Percentiles rank a stretch among this genome's conserved stretches.
Conservation (phyloP, 805 yeast species). For the Helenozyma baotianmanensis region DNA sequence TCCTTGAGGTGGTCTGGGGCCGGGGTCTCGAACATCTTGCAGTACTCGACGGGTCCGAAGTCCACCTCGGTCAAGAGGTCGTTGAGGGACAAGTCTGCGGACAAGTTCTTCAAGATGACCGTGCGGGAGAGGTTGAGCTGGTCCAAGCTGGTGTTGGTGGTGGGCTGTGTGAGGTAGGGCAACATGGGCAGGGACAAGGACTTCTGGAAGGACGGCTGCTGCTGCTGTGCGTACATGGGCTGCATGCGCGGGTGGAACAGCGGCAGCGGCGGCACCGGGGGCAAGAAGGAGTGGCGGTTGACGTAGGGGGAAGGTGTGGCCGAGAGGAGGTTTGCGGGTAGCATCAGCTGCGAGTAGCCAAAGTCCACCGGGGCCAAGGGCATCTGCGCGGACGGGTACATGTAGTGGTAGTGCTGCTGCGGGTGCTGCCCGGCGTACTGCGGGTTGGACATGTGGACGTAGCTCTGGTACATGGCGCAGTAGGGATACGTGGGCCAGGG, state of each 20-base stretch:
- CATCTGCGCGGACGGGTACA: conserved; percentile 4
- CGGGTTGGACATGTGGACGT: conserved; percentile 3
- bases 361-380: conserved; percentile 48
- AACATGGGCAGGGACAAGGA: conserved; percentile 5
- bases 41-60: conserved; percentile 60
- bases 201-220: conserved; percentile 3
- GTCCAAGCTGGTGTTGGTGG: conserved; percentile 21
- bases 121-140: conserved; percentile 36
- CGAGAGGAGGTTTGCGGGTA: conserved; percentile 55
- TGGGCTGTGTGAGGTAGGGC: conserved; percentile 14
- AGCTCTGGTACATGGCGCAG: conserved; percentile 4
- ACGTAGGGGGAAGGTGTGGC: conserved; percentile 50
- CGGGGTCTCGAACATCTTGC: conserved; percentile 36
- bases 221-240: conserved; percentile 3
- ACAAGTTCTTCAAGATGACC: conserved; percentile 27
- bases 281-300: conserved; percentile 26
- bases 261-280: conserved; percentile 11
- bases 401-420: conserved; percentile 5
- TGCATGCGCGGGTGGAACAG: conserved; percentile 1
- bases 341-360: conserved; percentile 54
- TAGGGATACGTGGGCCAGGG: too few relatives aligned
- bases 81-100: conserved; percentile 20
- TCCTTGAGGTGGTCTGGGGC: conserved; percentile 27
- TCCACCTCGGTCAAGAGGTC: conserved; percentile 44
- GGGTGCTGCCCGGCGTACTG: conserved; percentile 5